These are phyloP conservation scores for Diaporthe aspalathi DNA, from an alignment of 2,329 filamentous ascomycete genomes.

Conservation along the genomic window DNA sequence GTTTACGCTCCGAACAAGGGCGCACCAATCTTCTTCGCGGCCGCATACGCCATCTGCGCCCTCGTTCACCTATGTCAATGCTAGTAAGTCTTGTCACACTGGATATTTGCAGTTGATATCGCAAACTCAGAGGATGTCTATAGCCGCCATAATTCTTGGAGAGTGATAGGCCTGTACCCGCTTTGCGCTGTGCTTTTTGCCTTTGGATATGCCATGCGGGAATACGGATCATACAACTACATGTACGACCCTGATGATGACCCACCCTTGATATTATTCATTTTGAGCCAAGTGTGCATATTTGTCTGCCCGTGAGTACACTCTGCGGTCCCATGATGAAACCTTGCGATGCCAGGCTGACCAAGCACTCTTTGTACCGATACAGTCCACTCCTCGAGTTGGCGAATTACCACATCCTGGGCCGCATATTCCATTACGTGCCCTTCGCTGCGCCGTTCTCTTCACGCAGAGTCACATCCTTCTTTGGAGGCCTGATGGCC, in stretches of 20 bases:
- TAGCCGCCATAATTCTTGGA: constrained; percentile 64
- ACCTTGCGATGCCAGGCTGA: neutral
- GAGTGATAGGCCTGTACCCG: constrained; percentile 61
- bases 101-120: neutral
- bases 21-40: constrained; percentile 64
- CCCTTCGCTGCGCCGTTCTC: constrained; percentile 63
- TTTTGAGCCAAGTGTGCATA: constrained; percentile 51
- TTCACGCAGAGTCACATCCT: constrained; percentile 51
- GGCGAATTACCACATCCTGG: constrained; percentile 67
- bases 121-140: neutral
- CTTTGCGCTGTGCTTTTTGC: constrained; percentile 63
- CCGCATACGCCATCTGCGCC: constrained; percentile 59
- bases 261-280: constrained; percentile 46
- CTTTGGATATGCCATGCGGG: constrained; percentile 64
- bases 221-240: constrained; percentile 62
- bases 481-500: constrained; percentile 54
- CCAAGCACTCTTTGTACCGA: neutral
- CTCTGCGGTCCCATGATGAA: neutral
- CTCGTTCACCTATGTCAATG: constrained; percentile 66
- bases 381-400: constrained; percentile 58
- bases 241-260: constrained; percentile 47
- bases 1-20: constrained; percentile 66
- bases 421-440: constrained; percentile 66
- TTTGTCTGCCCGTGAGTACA: constrained; percentile 52
- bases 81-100: constrained; percentile 45